Evolutionary conservation across 768 basidiomycete species (phyloP).

Genomic region (Kondoa malvinella): DNA sequence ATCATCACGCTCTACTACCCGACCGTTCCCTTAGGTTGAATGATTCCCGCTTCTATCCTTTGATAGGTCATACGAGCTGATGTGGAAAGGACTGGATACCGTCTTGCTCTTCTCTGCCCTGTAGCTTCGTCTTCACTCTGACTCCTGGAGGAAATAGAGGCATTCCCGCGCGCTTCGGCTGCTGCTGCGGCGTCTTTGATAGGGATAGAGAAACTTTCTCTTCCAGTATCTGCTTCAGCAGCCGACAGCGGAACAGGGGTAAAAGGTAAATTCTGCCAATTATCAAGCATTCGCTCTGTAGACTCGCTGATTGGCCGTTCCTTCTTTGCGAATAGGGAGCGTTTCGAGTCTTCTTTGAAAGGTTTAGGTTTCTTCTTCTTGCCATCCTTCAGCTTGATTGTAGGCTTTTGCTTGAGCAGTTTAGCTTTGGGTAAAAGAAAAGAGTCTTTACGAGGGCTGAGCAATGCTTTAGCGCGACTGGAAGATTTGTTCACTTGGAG

Average conservation of each 20-base stretch:
- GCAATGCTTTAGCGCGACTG: neutral
- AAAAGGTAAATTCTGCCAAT: neutral
- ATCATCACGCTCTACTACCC: neutral
- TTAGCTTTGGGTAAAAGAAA: neutral
- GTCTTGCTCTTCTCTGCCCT: no score
- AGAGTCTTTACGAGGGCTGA: neutral
- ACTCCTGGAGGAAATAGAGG: no score
- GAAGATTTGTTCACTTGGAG: neutral
- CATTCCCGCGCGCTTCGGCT: neutral
- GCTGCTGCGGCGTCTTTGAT: neutral
- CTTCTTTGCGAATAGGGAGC: no score
- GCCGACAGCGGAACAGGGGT: neutral
- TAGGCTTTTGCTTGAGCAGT: neutral
- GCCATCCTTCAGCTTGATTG: neutral
- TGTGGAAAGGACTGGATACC: no score
- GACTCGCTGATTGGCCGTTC: neutral
- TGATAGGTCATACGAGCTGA: no score
- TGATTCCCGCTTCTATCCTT: no score
- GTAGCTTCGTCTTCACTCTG: no score
- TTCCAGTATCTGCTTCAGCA: neutral
- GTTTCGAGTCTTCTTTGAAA: neutral
- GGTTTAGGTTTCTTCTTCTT: neutral
- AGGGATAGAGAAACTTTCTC: neutral
- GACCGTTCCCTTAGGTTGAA: neutral
- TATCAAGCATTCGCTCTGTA: no score